Percentiles rank a stretch among this genome's conserved stretches.
Conservation (phyloP, 192 early-diverging fungal genomes). For the Chytriomyces confervae region DNA sequence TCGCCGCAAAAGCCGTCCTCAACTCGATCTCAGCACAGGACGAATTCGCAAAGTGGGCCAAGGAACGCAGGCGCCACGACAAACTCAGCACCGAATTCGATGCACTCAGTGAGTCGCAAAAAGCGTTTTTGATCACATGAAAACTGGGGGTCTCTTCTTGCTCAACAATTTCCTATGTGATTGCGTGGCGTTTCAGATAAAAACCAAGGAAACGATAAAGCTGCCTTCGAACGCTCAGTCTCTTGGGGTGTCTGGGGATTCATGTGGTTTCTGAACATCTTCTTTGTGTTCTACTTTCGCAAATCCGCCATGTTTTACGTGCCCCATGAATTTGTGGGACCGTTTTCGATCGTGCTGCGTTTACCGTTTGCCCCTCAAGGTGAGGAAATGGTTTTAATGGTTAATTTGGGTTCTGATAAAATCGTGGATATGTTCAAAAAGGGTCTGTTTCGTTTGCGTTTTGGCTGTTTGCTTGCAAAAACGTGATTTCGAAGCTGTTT, state of each 20-base stretch:
- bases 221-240: slow-evolving; percentile 29
- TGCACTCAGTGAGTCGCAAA: background rate
- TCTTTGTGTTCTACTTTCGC: slow-evolving; percentile 11
- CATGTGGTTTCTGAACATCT: slow-evolving; percentile 18
- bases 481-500: slow-evolving; percentile 10
- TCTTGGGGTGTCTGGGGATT: slow-evolving; percentile 27
- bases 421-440: background rate
- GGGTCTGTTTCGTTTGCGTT: slow-evolving; percentile 31
- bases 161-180: background rate
- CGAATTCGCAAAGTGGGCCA: slow-evolving; percentile 68
- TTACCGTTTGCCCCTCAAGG: slow-evolving; percentile 33
- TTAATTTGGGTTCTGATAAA: background rate
- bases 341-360: slow-evolving; percentile 16
- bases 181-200: slow-evolving; percentile 13
- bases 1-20: slow-evolving; percentile 22
- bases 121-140: background rate
- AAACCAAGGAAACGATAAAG: slow-evolving; percentile 10
- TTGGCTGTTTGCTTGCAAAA: slow-evolving; percentile 36
- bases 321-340: slow-evolving; percentile 26
- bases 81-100: slow-evolving; percentile 58
- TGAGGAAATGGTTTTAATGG: background rate
- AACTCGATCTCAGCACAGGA: slow-evolving; percentile 28
- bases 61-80: slow-evolving; percentile 90
- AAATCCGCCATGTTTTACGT: slow-evolving; percentile 33
- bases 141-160: background rate